Conservation (phyloP, 1,139 yeast genomes). For the Nakaseomyces uthaithaninus region DNA sequence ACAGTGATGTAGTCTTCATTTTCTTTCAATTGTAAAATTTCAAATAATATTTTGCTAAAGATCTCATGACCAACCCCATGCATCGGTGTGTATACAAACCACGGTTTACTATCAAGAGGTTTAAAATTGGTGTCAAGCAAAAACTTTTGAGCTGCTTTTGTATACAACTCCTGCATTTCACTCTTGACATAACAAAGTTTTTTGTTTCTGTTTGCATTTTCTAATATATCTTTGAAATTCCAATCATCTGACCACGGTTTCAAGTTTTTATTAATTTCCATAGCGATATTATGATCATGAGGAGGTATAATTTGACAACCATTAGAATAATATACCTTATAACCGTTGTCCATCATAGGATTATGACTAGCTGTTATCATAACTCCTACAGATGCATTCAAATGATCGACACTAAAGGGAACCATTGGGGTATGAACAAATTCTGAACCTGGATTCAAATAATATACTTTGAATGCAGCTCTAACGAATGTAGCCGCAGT, state of each 20-base stretch:
- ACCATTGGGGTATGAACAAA: constrained; percentile 84
- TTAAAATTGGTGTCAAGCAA: constrained; percentile 21
- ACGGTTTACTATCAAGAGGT: constrained; percentile 24
- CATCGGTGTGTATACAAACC: constrained; percentile 83
- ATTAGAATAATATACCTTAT: constrained; percentile 85
- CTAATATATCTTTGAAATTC: constrained; percentile 39
- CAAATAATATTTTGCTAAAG: constrained; percentile 29
- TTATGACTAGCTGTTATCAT: constrained; percentile 98
- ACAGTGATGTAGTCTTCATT: constrained; percentile 34
- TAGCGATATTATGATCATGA: constrained; percentile 67
- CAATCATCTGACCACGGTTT: constrained; percentile 50
- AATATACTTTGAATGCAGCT: constrained; percentile 63
- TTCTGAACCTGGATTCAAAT: constrained; percentile 42
- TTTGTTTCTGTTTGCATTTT: constrained; percentile 17
- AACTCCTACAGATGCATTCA: constrained; percentile 67
- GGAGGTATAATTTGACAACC: constrained; percentile 97
- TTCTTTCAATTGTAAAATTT: constrained; percentile 26
- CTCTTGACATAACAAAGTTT: constrained; percentile 30
- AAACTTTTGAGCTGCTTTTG: constrained; percentile 10
- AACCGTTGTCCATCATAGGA: constrained; percentile 89
- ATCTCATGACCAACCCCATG: constrained; percentile 80
- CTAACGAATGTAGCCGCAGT: constrained; percentile 66
- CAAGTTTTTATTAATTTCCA: constrained; percentile 50
- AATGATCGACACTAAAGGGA: constrained; percentile 70
- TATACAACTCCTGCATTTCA: constrained; percentile 30